These are phyloP conservation scores for Trebouxia sp. DNA, from an alignment of 139 green algal genomes.

Conservation along the genomic window DNA sequence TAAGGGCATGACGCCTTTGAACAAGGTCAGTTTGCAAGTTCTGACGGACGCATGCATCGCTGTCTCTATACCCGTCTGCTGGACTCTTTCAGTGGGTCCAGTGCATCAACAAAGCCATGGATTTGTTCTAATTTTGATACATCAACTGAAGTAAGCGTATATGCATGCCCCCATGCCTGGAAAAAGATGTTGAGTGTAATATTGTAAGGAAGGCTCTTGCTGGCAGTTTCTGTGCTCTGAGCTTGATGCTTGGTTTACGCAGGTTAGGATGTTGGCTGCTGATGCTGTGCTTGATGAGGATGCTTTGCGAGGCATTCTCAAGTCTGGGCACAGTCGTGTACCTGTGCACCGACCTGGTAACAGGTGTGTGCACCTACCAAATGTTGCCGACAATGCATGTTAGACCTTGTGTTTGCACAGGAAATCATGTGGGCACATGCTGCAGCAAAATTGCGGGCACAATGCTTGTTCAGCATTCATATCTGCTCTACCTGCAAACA, in stretches of 20 bases:
- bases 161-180: too few species aligned
- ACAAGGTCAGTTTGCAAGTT: slow-evolving; percentile 48
- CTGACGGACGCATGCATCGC: too few species aligned
- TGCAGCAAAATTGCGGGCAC: too few species aligned
- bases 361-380: slow-evolving; percentile 11
- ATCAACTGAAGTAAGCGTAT: too few species aligned
- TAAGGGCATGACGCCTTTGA: slow-evolving; percentile 60
- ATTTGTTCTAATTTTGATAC: too few species aligned
- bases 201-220: too few species aligned
- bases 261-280: slow-evolving; percentile 38
- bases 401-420: background rate
- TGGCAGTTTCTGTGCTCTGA: background rate
- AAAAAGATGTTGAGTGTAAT: too few species aligned
- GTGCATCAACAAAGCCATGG: too few species aligned
- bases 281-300: slow-evolving; percentile 31
- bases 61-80: background rate
- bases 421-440: background rate
- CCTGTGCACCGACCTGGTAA: slow-evolving; percentile 71
- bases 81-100: too few species aligned
- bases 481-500: too few species aligned
- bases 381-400: background rate
- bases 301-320: slow-evolving; percentile 21
- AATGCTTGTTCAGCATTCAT: too few species aligned
- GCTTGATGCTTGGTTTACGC: background rate
- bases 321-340: slow-evolving; percentile 71